These are phyloP conservation scores for Neospermospora avenae DNA, from an alignment of 2,329 filamentous ascomycete species.

Conservation along the genomic window DNA sequence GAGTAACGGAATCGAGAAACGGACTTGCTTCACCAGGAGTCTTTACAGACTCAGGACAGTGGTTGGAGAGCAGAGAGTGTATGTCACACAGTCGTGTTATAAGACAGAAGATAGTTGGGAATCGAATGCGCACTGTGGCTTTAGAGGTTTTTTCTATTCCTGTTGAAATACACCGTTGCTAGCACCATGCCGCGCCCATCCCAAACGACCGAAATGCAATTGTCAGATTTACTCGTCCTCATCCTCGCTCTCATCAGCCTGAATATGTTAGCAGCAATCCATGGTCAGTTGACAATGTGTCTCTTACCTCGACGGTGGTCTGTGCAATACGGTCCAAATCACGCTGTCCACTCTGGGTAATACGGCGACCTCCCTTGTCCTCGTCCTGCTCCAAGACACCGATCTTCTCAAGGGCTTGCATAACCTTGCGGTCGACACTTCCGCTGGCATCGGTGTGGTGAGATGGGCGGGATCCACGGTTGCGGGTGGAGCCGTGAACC, in stretches of 20 bases:
- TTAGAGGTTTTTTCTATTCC: constrained; percentile 14
- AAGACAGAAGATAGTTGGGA: too few species aligned
- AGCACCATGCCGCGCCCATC: constrained; percentile 11
- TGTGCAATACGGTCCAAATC: constrained; percentile 94
- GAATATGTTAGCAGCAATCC: neutral
- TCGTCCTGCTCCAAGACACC: constrained; percentile 96
- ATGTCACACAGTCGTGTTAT: too few species aligned
- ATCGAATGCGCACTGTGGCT: constrained; percentile 8
- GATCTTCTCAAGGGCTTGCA: constrained; percentile 99
- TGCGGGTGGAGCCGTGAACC: constrained; percentile 94
- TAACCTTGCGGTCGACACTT: constrained; percentile 93
- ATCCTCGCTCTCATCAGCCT: constrained; percentile 16
- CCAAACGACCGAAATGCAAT: constrained; percentile 12
- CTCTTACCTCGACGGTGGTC: constrained; percentile 72
- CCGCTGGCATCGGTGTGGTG: constrained; percentile 96
- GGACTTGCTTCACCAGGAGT: too few species aligned
- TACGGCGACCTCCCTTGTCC: constrained; percentile 97
- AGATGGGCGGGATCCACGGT: constrained; percentile 86
- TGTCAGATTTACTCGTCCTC: constrained; percentile 14
- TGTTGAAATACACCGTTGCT: constrained; percentile 16
- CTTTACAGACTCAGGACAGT: too few species aligned
- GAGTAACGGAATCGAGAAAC: too few species aligned
- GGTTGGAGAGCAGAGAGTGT: too few species aligned
- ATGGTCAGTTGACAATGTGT: constrained; percentile 44
- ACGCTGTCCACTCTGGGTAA: constrained; percentile 97